These are phyloP conservation scores for Barbatosphaeria neglecta DNA, from an alignment of 495 filamentous ascomycete genomes.

Conservation along the genomic window DNA sequence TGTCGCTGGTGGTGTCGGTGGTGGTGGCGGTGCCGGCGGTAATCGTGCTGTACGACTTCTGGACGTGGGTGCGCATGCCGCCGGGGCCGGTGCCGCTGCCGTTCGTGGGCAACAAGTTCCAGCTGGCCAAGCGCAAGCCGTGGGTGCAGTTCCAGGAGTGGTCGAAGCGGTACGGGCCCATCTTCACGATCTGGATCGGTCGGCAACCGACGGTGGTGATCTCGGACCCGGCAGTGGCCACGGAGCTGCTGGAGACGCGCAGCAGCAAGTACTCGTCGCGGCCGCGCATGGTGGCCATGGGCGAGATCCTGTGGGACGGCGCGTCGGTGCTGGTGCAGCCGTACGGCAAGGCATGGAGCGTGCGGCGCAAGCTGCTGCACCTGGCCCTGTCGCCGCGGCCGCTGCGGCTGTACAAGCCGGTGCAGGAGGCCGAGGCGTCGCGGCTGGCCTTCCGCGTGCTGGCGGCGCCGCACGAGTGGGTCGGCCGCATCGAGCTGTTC, in stretches of 20 bases:
- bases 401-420: constrained; percentile 24
- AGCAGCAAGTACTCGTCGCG: constrained; percentile 30
- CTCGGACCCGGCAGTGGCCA: constrained; percentile 20
- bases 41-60: background rate
- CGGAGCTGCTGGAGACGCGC: constrained; percentile 33
- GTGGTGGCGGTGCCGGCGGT: background rate
- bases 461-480: constrained; percentile 22
- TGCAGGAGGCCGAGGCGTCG: constrained; percentile 30
- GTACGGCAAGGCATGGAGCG: constrained; percentile 24
- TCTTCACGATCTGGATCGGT: constrained; percentile 33
- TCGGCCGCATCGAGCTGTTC: constrained; percentile 29
- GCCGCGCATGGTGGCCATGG: constrained; percentile 28
- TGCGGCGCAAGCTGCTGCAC: constrained; percentile 26
- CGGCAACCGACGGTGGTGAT: constrained; percentile 25
- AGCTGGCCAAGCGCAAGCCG: constrained; percentile 33
- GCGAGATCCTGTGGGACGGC: constrained; percentile 30
- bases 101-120: constrained; percentile 45
- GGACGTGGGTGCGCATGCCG: constrained; percentile 21
- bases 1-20: background rate
- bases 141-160: constrained; percentile 43
- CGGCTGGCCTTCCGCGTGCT: constrained; percentile 29
- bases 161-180: constrained; percentile 30
- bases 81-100: constrained; percentile 44
- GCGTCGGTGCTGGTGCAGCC: constrained; percentile 29
- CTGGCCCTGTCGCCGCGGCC: constrained; percentile 22